These are phyloP conservation scores for Ogataea salicorniae DNA, from an alignment of 805 yeast genomes.

Conservation along the genomic window DNA sequence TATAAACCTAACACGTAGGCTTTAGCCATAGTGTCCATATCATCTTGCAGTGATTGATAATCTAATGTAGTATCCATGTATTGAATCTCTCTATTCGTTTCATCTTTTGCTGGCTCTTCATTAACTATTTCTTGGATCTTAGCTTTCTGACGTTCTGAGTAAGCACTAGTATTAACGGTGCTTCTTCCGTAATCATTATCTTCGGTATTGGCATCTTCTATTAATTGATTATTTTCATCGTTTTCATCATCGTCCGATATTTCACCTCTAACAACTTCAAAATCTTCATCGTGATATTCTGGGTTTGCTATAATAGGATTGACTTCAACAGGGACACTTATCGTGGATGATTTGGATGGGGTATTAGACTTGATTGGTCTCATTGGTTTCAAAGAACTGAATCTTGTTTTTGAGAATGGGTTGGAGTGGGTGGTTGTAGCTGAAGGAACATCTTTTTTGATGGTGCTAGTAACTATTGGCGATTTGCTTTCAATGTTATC, in stretches of 20 bases:
- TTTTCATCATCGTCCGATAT: constrained; percentile 15
- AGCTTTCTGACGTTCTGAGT: too few relatives aligned
- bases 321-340: constrained; percentile 12
- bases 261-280: constrained; percentile 17
- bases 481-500: too few relatives aligned
- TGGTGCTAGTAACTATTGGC: background rate
- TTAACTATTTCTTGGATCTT: too few relatives aligned
- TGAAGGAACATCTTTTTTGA: background rate
- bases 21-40: constrained; percentile 53
- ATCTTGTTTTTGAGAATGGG: background rate
- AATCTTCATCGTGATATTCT: constrained; percentile 17
- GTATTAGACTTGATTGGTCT: constrained; percentile 2
- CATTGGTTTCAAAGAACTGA: background rate
- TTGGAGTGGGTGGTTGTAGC: background rate
- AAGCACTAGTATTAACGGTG: too few relatives aligned
- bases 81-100: constrained; percentile 1
- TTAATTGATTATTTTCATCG: constrained; percentile 13
- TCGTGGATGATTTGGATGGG: background rate
- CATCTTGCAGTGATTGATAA: constrained; percentile 36
- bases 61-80: constrained; percentile 34
- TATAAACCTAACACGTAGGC: constrained; percentile 57
- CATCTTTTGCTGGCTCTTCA: background rate
- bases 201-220: constrained; percentile 6
- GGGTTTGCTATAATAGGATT: constrained; percentile 16
- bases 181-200: constrained; percentile 7